These are phyloP conservation scores for Thecaphora thlaspeos DNA, from an alignment of 1,284 basidiomycete species.

Conservation along the genomic window DNA sequence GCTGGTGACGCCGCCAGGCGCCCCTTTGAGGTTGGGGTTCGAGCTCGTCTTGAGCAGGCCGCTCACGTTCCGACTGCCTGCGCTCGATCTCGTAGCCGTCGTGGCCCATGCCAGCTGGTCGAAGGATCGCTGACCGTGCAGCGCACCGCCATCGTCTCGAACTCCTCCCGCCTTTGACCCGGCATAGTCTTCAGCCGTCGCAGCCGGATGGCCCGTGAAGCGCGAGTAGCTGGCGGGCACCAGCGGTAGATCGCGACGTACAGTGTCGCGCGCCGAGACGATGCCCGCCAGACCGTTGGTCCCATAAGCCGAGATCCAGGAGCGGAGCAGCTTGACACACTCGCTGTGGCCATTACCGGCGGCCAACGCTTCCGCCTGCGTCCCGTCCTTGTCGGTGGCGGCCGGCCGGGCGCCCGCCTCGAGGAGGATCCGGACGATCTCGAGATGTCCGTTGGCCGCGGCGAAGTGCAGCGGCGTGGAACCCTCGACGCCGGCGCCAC, in stretches of 20 bases:
- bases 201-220: no score
- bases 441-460: constrained; percentile 51
- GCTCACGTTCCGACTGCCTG: no score
- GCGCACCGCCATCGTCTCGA: background rate
- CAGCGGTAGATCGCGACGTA: constrained; percentile 24
- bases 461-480: constrained; percentile 55
- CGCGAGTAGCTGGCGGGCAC: constrained; percentile 31
- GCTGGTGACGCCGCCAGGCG: background rate
- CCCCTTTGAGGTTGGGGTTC: constrained; percentile 33
- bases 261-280: constrained; percentile 24
- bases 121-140: constrained; percentile 8
- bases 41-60: constrained; percentile 28
- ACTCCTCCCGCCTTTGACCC: no score
- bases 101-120: constrained; percentile 5
- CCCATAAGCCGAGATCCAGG: constrained; percentile 41
- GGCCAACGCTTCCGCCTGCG: constrained; percentile 46
- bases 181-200: no score
- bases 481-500: constrained; percentile 44
- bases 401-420: constrained; percentile 45
- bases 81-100: no score
- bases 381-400: constrained; percentile 38
- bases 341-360: constrained; percentile 29
- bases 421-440: constrained; percentile 45
- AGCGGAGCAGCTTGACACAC: constrained; percentile 36
- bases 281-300: constrained; percentile 37